A percentile compares a stretch with the other conserved stretches of the same genome.
Evolutionary conservation across 352 stramenopile genomes (phyloP).

Genomic region (Phytopythium montanum): DNA sequence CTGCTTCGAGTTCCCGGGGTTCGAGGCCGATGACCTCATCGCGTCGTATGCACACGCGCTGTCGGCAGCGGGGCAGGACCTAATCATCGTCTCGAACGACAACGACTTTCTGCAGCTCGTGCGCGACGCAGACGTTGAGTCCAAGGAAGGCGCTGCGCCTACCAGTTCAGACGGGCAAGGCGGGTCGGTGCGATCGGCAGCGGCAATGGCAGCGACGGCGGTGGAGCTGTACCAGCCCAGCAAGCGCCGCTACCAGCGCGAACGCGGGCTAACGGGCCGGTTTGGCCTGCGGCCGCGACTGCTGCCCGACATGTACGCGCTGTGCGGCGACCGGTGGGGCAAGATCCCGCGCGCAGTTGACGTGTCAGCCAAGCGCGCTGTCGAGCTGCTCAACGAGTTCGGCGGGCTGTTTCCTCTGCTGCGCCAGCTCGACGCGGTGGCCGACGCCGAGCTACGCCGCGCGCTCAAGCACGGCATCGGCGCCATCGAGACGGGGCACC

Average conservation of each 20-base stretch:
- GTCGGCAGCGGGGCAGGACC: slow-evolving; percentile 35
- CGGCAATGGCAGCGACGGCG: not conserved
- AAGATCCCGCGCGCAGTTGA: slow-evolving; percentile 56
- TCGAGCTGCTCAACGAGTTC: slow-evolving; percentile 63
- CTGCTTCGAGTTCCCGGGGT: slow-evolving; percentile 41
- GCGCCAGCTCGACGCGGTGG: slow-evolving; percentile 57
- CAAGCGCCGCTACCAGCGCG: slow-evolving; percentile 61
- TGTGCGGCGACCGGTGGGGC: slow-evolving; percentile 68
- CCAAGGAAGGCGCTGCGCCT: not conserved
- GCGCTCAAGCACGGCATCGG: slow-evolving; percentile 74
- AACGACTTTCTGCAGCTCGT: slow-evolving; percentile 72
- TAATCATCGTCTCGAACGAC: slow-evolving; percentile 67
- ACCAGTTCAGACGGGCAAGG: not conserved
- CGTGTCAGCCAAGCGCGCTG: slow-evolving; percentile 50
- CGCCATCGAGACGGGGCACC: slow-evolving; percentile 73
- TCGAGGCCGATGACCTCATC: slow-evolving; percentile 69
- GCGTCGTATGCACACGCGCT: slow-evolving; percentile 52
- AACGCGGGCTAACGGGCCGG: slow-evolving; percentile 53
- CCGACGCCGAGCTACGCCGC: slow-evolving; percentile 41
- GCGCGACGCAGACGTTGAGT: slow-evolving; percentile 11
- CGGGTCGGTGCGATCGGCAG: no score
- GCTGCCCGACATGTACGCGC: slow-evolving; percentile 56
- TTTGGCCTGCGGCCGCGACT: slow-evolving; percentile 48
- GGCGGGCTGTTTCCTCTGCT: slow-evolving; percentile 51
- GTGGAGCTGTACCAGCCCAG: slow-evolving; percentile 78